These are phyloP conservation scores for Phanerochaete carnosa DNA, from an alignment of 768 basidiomycete genomes.

Conservation along the genomic window DNA sequence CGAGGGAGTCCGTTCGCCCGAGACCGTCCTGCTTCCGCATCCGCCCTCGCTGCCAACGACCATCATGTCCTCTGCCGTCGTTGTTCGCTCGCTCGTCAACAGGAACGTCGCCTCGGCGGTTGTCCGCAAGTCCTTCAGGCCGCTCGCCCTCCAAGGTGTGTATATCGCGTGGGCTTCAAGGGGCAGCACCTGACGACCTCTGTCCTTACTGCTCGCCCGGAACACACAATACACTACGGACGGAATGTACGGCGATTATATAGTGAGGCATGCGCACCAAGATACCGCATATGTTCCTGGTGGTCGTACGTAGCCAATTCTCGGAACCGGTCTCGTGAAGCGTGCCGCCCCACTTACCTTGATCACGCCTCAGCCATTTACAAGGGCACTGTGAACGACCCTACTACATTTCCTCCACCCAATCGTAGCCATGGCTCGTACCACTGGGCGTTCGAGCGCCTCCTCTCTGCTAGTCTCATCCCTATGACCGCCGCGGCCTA, in stretches of 20 bases:
- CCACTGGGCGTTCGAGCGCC: conserved; percentile 91
- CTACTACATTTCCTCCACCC: conserved; percentile 82
- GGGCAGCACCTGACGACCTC: neutral
- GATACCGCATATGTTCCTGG: conserved; percentile 56
- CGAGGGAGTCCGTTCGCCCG: conserved; percentile 5
- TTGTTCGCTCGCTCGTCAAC: conserved; percentile 47
- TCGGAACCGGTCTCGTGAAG: neutral
- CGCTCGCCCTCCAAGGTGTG: conserved; percentile 41
- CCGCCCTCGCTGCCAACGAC: conserved; percentile 6
- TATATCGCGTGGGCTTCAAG: neutral
- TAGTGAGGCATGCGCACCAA: conserved; percentile 12
- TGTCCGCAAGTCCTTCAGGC: conserved; percentile 37
- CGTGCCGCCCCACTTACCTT: neutral
- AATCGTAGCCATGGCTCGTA: conserved; percentile 84
- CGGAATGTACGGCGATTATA: neutral
- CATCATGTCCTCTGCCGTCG: conserved; percentile 48
- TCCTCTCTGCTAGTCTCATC: conserved; percentile 82
- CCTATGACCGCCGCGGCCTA: conserved; percentile 88
- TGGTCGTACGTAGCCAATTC: conserved; percentile 50
- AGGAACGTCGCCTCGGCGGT: conserved; percentile 36
- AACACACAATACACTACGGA: neutral
- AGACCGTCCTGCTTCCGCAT: conserved; percentile 5
- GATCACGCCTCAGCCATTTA: conserved; percentile 57
- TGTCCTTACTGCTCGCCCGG: neutral
- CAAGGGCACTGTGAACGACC: conserved; percentile 93